Conservation (phyloP, 148 eudicot species). For the Amaranthus cruentus region DNA sequence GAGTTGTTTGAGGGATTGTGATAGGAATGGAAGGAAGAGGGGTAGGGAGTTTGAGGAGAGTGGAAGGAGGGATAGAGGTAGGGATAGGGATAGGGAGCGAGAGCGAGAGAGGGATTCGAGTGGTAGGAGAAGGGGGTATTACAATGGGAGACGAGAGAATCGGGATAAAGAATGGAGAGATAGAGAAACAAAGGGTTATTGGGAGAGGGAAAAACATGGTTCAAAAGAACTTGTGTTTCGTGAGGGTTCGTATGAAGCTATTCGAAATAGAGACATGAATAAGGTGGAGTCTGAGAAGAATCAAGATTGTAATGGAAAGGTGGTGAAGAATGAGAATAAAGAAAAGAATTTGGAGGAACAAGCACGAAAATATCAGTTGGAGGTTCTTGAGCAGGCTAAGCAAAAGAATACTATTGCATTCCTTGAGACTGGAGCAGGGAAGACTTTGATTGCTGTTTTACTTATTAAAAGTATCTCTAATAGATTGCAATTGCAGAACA, state of each 20-base stretch:
- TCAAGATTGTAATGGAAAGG: conserved; percentile 31
- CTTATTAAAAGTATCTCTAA: conserved; percentile 63
- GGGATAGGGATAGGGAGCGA: conserved; percentile 52
- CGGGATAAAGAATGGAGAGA: conserved; percentile 63
- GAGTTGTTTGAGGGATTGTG: conserved; percentile 20
- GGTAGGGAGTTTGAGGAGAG: conserved; percentile 17
- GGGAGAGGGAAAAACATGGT: conserved; percentile 76
- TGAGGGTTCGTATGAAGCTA: conserved; percentile 61
- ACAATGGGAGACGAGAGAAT: conserved; percentile 42
- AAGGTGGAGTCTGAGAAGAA: conserved; percentile 39
- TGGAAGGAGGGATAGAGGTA: conserved; percentile 18
- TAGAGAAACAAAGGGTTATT: conserved; percentile 66
- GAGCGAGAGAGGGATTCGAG: conserved; percentile 41
- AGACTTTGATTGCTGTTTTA: conserved; percentile 89
- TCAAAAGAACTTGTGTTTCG: conserved; percentile 75
- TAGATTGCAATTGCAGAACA: conserved; percentile 57
- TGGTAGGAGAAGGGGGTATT: conserved; percentile 44
- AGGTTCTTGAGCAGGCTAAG: conserved; percentile 95
- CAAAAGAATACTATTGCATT: conserved; percentile 91
- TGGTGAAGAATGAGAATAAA: conserved; percentile 38
- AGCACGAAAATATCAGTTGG: conserved; percentile 87
- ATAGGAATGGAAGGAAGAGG: conserved; percentile 29
- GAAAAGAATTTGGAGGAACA: conserved; percentile 64
- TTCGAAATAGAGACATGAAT: conserved; percentile 39
- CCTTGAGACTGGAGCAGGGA: conserved; percentile 98